Base-by-base conservation (phyloP, 1,139 yeast species). In the Nakaseomyces bracarensis region DNA sequence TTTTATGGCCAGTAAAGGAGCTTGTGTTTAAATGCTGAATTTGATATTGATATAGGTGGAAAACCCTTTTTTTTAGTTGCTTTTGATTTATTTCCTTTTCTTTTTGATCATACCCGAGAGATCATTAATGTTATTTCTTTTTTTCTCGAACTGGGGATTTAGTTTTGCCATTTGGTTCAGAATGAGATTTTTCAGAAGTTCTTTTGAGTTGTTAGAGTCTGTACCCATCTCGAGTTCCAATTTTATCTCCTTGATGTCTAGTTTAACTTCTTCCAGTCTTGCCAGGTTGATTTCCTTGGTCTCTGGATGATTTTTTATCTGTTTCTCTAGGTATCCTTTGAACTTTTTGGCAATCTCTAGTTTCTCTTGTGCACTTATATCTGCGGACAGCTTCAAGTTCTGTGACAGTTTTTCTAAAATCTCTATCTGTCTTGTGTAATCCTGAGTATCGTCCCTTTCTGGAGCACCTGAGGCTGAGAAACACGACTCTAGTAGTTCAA, bases 21-120 rank as follows among this genome's bases (percentile, higher is more conserved):
- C n/a, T n/a, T n/a, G n/a, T n/a, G n/a, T n/a, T n/a, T n/a, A n/a
- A n/a, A n/a, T n/a, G n/a, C n/a, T n/a, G n/a, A n/a, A n/a, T n/a
- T n/a, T n/a, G n/a, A n/a, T n/a, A n/a, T 22, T 7, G 25, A 22
- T 22, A 22, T 22, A 10, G n/a, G n/a, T n/a, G n/a, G n/a, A n/a
- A n/a, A n/a, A n/a, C n/a, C n/a, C n/a, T n/a, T n/a, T n/a, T n/a
- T 27, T 27, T 27, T 27, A 23, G 14, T 34, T 5, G 20, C 29
- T 22, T 27, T 19, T 36, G 21, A 31, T 23, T 14, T 25, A 45
- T 55, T 59, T 39, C 60, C 52, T 72, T 56, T 75, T 72, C 60
- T 75, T 76, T 47, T 72, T 69, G 13, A 79, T 78, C 61, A 75
- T 66, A 6, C 72, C 64, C 2, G 78, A 72, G 47, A 79, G 64